Conservation (phyloP, 202 grass and related monocot genomes). For the Saccharum hybrid region DNA sequence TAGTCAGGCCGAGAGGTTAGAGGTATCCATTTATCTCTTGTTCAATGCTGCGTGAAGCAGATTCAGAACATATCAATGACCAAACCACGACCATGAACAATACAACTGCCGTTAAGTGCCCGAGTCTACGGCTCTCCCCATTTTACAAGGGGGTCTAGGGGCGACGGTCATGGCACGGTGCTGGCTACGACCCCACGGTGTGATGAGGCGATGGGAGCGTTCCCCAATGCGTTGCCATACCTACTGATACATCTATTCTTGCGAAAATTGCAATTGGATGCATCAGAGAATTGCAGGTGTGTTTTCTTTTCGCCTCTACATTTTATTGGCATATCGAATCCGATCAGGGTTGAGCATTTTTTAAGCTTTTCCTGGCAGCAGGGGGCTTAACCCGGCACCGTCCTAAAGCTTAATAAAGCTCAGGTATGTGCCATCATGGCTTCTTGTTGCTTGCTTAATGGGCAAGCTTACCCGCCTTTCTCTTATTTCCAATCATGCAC, state of each 20-base stretch:
- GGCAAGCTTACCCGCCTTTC: slow-evolving; percentile 38
- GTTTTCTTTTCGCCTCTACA: neutral
- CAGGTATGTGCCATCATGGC: slow-evolving; percentile 16
- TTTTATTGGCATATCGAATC: slow-evolving; percentile 6
- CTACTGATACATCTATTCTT: neutral
- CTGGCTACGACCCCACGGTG: too few species aligned
- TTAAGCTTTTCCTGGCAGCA: neutral
- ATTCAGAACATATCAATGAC: too few species aligned
- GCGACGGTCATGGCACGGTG: too few species aligned
- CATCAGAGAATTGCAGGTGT: neutral
- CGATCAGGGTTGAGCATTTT: neutral
- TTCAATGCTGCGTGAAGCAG: too few species aligned
- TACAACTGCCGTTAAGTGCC: too few species aligned
- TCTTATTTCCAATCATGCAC: neutral
- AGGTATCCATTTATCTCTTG: too few species aligned
- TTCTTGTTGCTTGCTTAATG: slow-evolving; percentile 35
- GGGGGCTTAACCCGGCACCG: too few species aligned
- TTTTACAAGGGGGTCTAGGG: too few species aligned
- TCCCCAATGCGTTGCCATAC: neutral
- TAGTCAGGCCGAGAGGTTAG: too few species aligned
- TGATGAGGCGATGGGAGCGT: too few species aligned
- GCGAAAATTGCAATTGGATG: neutral
- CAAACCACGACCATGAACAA: too few species aligned
- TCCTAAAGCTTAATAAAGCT: slow-evolving; percentile 23
- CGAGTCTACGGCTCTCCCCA: too few species aligned